Percentiles rank a stretch among this genome's conserved stretches.
Conservation (phyloP, 2,329 filamentous ascomycete species). For the Mycocentrospora acerina region DNA sequence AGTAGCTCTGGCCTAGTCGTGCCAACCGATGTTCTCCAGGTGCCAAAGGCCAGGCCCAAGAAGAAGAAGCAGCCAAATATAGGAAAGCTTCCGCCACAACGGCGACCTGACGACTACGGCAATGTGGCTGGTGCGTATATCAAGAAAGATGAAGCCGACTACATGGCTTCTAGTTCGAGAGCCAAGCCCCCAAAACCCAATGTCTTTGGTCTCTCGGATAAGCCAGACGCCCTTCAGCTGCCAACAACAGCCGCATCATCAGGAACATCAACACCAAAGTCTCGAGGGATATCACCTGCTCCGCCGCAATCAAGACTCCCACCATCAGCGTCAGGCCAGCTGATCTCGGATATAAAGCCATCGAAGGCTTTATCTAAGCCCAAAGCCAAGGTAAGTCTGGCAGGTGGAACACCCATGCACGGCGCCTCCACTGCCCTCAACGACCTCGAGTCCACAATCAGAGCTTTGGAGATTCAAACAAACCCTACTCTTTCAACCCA, state of each 20-base stretch:
- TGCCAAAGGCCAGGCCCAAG: constrained; percentile 37
- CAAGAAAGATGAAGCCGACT: constrained; percentile 75
- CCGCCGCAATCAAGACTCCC: constrained; percentile 55
- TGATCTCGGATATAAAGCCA: constrained; percentile 75
- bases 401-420: constrained; percentile 79
- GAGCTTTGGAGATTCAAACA: constrained; percentile 85
- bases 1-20: constrained; percentile 18
- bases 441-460: constrained; percentile 75
- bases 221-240: constrained; percentile 49
- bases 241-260: constrained; percentile 28
- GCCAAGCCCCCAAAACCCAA: constrained; percentile 46
- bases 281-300: constrained; percentile 45
- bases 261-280: constrained; percentile 37
- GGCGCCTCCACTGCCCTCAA: constrained; percentile 73
- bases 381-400: constrained; percentile 68
- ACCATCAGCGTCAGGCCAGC: constrained; percentile 70
- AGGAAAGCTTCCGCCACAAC: constrained; percentile 44
- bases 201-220: constrained; percentile 53
- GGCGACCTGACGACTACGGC: constrained; percentile 60
- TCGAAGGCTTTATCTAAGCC: constrained; percentile 52
- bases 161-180: constrained; percentile 57
- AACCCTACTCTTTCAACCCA: constrained; percentile 69
- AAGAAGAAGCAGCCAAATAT: constrained; percentile 47
- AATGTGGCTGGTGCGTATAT: constrained; percentile 70
- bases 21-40: constrained; percentile 28